Evolutionary conservation across 768 basidiomycete genomes (phyloP).

Genomic region (Mycena belliarum): DNA sequence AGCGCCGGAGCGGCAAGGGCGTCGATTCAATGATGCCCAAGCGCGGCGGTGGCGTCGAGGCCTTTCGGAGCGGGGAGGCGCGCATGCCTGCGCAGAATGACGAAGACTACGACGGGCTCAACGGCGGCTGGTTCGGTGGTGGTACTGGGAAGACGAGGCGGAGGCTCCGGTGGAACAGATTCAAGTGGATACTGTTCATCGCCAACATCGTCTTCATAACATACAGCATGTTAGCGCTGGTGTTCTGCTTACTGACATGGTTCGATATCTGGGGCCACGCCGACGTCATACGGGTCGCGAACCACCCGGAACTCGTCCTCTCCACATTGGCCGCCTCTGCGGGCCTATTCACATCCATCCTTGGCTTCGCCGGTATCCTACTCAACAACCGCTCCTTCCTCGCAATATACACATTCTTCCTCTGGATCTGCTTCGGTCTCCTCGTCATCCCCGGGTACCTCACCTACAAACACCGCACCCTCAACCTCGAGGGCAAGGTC

Average conservation of each 20-base stretch:
- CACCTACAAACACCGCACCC: conserved; percentile 70
- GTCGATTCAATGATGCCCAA: conserved; percentile 47
- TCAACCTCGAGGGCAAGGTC: conserved; percentile 82
- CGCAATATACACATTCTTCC: conserved; percentile 72
- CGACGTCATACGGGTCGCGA: conserved; percentile 73
- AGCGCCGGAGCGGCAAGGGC: conserved; percentile 35
- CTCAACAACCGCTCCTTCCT: conserved; percentile 85
- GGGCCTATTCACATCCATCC: conserved; percentile 62
- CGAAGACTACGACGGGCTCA: conserved; percentile 54
- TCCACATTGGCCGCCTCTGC: conserved; percentile 66
- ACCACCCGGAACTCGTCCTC: conserved; percentile 64
- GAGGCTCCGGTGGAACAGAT: conserved; percentile 72
- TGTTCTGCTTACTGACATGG: conserved; percentile 74
- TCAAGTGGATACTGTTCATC: conserved; percentile 80
- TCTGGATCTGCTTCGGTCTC: conserved; percentile 74
- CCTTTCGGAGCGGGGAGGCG: conserved; percentile 53
- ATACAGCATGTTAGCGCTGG: conserved; percentile 62
- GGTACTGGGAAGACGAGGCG: conserved; percentile 37
- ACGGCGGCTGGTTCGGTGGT: conserved; percentile 42
- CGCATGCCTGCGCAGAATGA: conserved; percentile 54
- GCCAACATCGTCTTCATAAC: conserved; percentile 60
- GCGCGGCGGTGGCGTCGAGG: conserved; percentile 71
- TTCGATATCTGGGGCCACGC: conserved; percentile 71
- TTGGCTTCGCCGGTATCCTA: conserved; percentile 80
- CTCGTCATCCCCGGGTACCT: conserved; percentile 77